Evolutionary conservation across 2,329 filamentous ascomycete genomes (phyloP).

Genomic region (Verticillium dahliae): DNA sequence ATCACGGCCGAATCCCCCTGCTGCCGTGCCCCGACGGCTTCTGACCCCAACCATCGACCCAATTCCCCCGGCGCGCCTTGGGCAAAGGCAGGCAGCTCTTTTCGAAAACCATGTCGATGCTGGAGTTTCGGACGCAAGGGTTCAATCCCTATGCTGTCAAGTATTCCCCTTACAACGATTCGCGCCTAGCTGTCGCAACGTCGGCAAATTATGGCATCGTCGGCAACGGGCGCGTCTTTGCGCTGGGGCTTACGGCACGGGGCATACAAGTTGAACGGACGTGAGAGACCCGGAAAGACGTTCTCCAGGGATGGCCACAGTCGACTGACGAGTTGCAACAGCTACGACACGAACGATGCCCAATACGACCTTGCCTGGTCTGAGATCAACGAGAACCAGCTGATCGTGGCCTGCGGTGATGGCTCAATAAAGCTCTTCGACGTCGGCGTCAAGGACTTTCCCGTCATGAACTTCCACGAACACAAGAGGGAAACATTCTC

Average conservation of each 20-base stretch:
- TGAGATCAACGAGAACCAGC: slow-evolving; percentile 91
- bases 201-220: slow-evolving; percentile 97
- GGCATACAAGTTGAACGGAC: slow-evolving; percentile 82
- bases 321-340: slow-evolving; percentile 23
- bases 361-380: slow-evolving; percentile 95
- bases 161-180: slow-evolving; percentile 98
- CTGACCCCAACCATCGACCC: background rate
- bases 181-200: slow-evolving; percentile 79
- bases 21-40: background rate
- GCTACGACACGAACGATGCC: slow-evolving; percentile 94
- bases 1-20: background rate
- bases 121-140: slow-evolving; percentile 88
- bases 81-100: background rate
- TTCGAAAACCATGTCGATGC: slow-evolving; percentile 49
- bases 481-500: slow-evolving; percentile 91
- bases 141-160: slow-evolving; percentile 97
- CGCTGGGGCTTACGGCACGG: slow-evolving; percentile 73
- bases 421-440: slow-evolving; percentile 95
- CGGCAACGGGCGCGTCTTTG: slow-evolving; percentile 85
- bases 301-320: background rate
- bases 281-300: slow-evolving; percentile 34
- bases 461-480: slow-evolving; percentile 86
- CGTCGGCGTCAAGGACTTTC: slow-evolving; percentile 72
- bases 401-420: slow-evolving; percentile 84
- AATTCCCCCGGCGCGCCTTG: background rate